Evolutionary conservation across 2,329 filamentous ascomycete genomes (phyloP), one percentile per base, ranked within the genome.

Genomic region (Clarireedia paspali): DNA sequence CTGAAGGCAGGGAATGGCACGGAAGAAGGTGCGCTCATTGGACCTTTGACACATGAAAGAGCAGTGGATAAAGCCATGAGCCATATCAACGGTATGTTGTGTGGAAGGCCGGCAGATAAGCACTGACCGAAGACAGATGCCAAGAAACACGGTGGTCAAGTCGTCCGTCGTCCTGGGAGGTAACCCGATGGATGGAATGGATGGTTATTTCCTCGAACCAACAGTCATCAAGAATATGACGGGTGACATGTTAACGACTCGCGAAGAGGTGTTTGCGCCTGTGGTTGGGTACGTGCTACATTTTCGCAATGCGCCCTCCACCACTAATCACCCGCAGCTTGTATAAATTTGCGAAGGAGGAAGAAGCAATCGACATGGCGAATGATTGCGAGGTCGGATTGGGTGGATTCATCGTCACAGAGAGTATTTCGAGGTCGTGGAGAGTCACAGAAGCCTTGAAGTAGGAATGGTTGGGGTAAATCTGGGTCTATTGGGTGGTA

Each of bases 171-270:
- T 45, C 20, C 42, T 17, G 1, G n/a, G 20, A 20, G 42, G 4
- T n/a, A 23, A 15, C 14, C 17, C 42, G 12, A 10, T 45, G 20
- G n/a, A 45, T 20, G 20, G n/a, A 14, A 45, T 45, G 42, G 42
- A 17, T 17, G 20, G 10, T 9, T 20, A 10, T 45, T 94, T 75
- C 95, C 86, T 73, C 80, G 17, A 89, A 67, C 89, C 88, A 2
- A 96, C 92, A 0, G 88, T 96, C 39, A 80, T 96, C 59, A 84
- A 87, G 6, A 87, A 87, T 61, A 91, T 95, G 91, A 96, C 1
- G n/a, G n/a, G n/a, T 6, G 10, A 40, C 4, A 45, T 45, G 42
- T 45, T 23, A 12, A 23, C 42, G 20, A 40, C n/a, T 45, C 20
- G n/a, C 10, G 20, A 20, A 71, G 92, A 96, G 76, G 96, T 91